Conservation (phyloP, 495 filamentous ascomycete species). For the Aspergillus mulundensis region DNA sequence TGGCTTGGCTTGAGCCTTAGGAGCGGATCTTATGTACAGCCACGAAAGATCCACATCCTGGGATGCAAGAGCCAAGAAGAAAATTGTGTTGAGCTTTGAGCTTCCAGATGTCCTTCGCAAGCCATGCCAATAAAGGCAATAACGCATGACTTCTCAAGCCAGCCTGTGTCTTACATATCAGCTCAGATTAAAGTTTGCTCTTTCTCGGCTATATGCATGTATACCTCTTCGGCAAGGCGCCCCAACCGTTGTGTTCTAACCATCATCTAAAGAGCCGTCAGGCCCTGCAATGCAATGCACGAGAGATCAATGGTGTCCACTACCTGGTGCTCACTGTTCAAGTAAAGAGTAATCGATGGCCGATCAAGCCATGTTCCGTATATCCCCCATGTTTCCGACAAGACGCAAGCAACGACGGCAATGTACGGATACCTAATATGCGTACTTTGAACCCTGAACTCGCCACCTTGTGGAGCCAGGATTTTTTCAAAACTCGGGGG, state of each 20-base stretch:
- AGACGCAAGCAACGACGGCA: background rate
- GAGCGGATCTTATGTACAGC: background rate
- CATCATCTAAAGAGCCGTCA: no score
- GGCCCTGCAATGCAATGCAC: no score
- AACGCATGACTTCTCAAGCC: background rate
- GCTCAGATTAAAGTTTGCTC: background rate
- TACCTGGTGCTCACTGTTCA: no score
- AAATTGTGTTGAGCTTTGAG: background rate
- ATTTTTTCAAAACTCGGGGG: background rate
- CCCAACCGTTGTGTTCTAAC: background rate
- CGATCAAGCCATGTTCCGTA: no score
- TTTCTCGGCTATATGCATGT: background rate
- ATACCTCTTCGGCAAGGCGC: background rate
- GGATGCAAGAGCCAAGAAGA: background rate
- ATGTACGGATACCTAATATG: no score
- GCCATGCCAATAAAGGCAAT: background rate
- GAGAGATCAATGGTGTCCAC: no score
- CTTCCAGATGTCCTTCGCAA: background rate
- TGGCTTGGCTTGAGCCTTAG: background rate
- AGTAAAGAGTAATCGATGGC: no score
- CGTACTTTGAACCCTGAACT: background rate
- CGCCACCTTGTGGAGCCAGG: background rate
- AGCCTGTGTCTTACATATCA: background rate
- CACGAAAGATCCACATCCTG: background rate
- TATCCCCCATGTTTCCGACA: background rate